Evolutionary conservation across 106 monocot species (phyloP), one percentile per base, ranked within the genome.

Genomic region (Dioscorea alata): DNA sequence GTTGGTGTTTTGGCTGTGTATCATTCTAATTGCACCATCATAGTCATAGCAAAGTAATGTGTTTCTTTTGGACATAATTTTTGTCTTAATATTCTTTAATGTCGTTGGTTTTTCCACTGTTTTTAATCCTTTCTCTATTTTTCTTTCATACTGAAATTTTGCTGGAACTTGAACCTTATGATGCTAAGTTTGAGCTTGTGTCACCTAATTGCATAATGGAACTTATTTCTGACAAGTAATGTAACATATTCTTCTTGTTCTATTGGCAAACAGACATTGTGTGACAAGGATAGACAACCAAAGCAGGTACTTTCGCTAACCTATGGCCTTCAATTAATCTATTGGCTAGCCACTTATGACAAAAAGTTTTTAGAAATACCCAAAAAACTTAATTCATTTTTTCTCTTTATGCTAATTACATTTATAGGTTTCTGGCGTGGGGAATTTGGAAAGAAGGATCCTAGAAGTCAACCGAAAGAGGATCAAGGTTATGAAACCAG

Each of bases 401-500:
- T n/a, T 17, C 18, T 2, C 42, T 42, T 42, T 42, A 0, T 10
- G 10, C 42, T 42, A 42, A 42, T 3, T 42, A 42, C 42, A 42
- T 42, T 49, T 54, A 74, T 79, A 99, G 92, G 92, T 75, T 59
- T 79, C 76, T 68, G 92, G 86, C 56, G 76, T 78, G 16, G 90
- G 82, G 59, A 90, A 83, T 76, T 78, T 90, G 50, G 97, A 92
- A 75, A 86, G 76, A 64, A 90, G 92, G 69, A 81, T 99, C 69
- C 71, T 99, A 61, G 97, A 92, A 76, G 84, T 92, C 42, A 99
- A 89, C 79, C 84, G 75, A 67, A 99, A 99, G 69, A 82, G 90
- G 69, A 67, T 92, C 54, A 99, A 99, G 73, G 97, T 99, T 77
- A 81, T 99, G 42, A 99, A 93, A 68, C 97, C 97, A 53, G 97